Evolutionary conservation across 2,329 filamentous ascomycete species (phyloP), one percentile per base, ranked within the genome.

Genomic region (Aspergillus sp.): DNA sequence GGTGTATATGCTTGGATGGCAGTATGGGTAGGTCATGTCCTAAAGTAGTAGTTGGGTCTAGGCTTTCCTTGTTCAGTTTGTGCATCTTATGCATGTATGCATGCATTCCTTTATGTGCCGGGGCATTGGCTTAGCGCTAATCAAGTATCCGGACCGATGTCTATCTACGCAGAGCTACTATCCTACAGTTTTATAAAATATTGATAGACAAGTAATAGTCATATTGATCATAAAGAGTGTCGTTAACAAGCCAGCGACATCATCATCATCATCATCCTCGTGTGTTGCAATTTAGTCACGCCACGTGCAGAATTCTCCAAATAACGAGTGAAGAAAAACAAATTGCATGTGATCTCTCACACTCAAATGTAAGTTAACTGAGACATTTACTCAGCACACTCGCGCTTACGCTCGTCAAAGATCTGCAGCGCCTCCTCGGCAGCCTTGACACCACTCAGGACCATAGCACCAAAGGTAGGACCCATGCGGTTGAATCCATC

Each of bases 401-500:
- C 86, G 70, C 85, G 85, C 85, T 91, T 89, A 69, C 92, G 87
- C 68, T 86, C 78, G 39, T 95, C 91, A 68, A 91, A 92, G 59
- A 96, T 84, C 67, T 84, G 86, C 65, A 96, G 80, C 0, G 89
- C 90, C 78, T 94, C 92, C 80, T 97, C 92, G 9, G 92, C 92
- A 70, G 92, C 92, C 84, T 96, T 96, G 72, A 96, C 90, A 67
- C 92, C 92, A 59, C 85, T 89, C 41, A 96, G 83, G 19, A 86
- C 91, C 92, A 97, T 97, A 55, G 92, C 92, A 59, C 91, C 91
- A 74, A 95, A 95, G 1, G 91, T 94, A 41, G 91, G 91, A 2
- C 86, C 93, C 92, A 97, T 97, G 56, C 92, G 87, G 81, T 96
- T 96, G 63, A 91, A 91, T 17, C 92, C 92, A 71, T 97, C 92